Evolutionary conservation across 345 rosid species (phyloP), one percentile per base, ranked within the genome.

Genomic region (Eucalyptus coolabah): DNA sequence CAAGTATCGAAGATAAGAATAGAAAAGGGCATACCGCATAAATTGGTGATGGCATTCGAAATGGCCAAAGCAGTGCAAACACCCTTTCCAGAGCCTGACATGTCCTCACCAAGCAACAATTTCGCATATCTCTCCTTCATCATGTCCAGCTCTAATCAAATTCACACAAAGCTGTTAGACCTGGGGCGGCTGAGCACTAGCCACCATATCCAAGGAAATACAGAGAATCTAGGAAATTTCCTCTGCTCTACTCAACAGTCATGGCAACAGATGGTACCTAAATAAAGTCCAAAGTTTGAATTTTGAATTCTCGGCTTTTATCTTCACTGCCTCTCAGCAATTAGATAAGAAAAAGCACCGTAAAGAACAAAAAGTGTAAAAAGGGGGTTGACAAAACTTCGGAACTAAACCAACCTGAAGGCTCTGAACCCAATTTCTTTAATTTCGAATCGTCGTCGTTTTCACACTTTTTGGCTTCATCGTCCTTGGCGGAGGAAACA

Each of bases 71-170:
- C 97, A 15, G 99, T 93, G 90, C 96, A 95, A 54, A 94, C 99
- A 16, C 99, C 99, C 92, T 96, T 96, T 17, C 99, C 99, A 53
- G 96, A 96, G 24, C 99, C 99, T 87, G 99, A 98, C 99, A 98
- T 97, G 90, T 98, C 99, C 89, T 98, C 99, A 15, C 99, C 99
- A 87, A 98, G 99, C 90, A 98, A 89, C 93, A 98, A 90, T 89
- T 98, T 98, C 26, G 99, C 94, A 92, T 96, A 97, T 88, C 98
- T 96, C 94, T 98, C 99, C 94, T 95, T 98, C 98, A 98, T 98
- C 98, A 95, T 93, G 42, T 98, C 96, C 87, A 93, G 91, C 89
- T 96, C 99, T 98, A 67, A 28, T 45, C 80, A 83, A 89, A 90
- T 65, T 17, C 34, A 30, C 87, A 86, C 9, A 34, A 86, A 51